Evolutionary conservation across 352 stramenopile genomes (phyloP).

Genomic region (Phytophthora ramorum): DNA sequence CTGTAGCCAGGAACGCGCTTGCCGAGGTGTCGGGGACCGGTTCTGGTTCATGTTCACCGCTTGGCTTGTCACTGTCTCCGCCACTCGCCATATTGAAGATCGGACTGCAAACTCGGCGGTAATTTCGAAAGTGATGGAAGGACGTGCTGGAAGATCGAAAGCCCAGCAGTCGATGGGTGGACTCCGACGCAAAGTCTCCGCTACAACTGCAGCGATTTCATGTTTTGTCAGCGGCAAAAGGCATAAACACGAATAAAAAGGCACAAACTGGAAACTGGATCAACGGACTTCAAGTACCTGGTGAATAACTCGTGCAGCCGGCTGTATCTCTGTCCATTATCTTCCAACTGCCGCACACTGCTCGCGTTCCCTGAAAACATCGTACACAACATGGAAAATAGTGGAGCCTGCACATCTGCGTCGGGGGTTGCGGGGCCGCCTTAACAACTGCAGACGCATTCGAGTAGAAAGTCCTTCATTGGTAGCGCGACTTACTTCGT

Average conservation of each 20-base stretch:
- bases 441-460: neutral
- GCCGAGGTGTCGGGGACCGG: conserved; percentile 15
- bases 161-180: conserved; percentile 10
- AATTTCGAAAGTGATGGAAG: conserved; percentile 31
- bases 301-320: too few species aligned
- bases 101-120: neutral
- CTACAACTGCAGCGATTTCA: neutral
- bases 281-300: too few species aligned
- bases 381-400: too few species aligned
- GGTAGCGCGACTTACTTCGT: conserved; percentile 22
- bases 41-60: neutral
- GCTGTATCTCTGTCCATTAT: too few species aligned
- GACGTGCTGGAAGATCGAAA: conserved; percentile 25
- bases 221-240: conserved; percentile 4
- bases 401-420: too few species aligned
- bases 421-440: too few species aligned
- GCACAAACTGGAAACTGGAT: neutral
- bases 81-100: conserved; percentile 13
- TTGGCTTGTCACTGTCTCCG: conserved; percentile 11
- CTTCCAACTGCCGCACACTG: too few species aligned
- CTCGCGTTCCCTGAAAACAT: too few species aligned
- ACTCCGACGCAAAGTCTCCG: conserved; percentile 23
- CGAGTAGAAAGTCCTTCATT: conserved; percentile 35
- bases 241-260: neutral
- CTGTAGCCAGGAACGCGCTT: conserved; percentile 33